Evolutionary conservation across 495 filamentous ascomycete genomes (phyloP).

Genomic region (Penicillium tannophilum): DNA sequence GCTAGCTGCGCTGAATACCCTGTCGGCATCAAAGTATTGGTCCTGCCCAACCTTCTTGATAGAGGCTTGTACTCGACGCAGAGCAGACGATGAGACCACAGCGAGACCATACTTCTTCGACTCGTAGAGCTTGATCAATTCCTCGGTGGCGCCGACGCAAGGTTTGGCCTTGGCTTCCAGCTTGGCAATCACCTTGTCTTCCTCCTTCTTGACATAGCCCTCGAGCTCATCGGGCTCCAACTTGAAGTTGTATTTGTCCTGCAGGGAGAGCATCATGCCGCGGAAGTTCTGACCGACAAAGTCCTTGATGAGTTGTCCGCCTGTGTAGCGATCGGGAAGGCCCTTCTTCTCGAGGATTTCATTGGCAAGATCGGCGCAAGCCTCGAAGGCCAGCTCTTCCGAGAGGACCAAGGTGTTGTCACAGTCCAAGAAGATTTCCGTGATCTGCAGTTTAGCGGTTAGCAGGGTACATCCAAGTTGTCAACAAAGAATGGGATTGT

Average conservation of each 20-base stretch:
- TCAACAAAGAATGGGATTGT: neutral
- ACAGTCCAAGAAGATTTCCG: conserved; percentile 89
- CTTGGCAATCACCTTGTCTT: conserved; percentile 82
- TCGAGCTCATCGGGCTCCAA: conserved; percentile 70
- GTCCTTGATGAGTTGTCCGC: conserved; percentile 74
- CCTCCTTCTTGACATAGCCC: conserved; percentile 74
- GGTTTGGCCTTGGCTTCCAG: conserved; percentile 68
- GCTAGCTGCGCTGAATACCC: conserved; percentile 83
- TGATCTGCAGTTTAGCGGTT: conserved; percentile 56
- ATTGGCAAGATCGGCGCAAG: conserved; percentile 90
- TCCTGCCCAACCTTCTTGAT: conserved; percentile 80
- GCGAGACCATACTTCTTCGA: conserved; percentile 72
- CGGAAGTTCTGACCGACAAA: conserved; percentile 98
- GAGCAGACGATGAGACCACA: conserved; percentile 79
- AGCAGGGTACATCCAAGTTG: conserved; percentile 18
- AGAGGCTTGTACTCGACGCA: conserved; percentile 75
- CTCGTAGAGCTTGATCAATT: conserved; percentile 65
- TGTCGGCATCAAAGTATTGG: conserved; percentile 73
- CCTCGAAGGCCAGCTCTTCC: conserved; percentile 90
- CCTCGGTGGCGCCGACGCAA: conserved; percentile 72
- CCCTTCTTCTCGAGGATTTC: conserved; percentile 73
- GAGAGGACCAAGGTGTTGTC: conserved; percentile 97
- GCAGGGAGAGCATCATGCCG: conserved; percentile 78
- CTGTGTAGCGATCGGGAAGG: conserved; percentile 75
- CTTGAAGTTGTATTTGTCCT: conserved; percentile 74